Conservation (phyloP, 148 eudicot genomes). For the Talinum fruticosum region DNA sequence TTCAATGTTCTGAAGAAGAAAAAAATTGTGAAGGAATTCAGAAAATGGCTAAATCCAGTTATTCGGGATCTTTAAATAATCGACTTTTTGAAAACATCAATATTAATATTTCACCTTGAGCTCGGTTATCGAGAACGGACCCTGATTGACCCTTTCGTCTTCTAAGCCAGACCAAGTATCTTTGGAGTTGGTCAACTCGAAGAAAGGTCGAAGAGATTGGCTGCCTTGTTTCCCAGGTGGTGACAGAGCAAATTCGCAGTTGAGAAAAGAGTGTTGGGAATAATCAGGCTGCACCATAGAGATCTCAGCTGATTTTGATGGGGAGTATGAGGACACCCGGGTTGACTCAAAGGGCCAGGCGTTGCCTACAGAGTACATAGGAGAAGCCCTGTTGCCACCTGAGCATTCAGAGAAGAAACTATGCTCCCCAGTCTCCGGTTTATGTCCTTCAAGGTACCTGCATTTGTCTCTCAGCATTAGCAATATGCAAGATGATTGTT, state of each 20-base stretch:
- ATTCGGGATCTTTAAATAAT: neutral
- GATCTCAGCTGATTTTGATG: conserved; percentile 5
- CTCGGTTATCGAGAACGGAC: conserved; percentile 12
- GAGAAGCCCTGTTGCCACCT: conserved; percentile 7
- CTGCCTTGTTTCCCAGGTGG: conserved; percentile 11
- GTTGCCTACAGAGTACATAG: conserved; percentile 13
- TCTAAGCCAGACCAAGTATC: conserved; percentile 5
- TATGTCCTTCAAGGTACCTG: conserved; percentile 15
- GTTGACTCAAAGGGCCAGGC: conserved; percentile 13
- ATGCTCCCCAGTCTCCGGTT: conserved; percentile 10
- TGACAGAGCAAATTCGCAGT: conserved; percentile 1
- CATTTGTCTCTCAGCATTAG: conserved; percentile 1
- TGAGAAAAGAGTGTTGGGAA: conserved; percentile 6
- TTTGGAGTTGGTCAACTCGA: conserved; percentile 12
- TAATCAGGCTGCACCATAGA: conserved; percentile 9
- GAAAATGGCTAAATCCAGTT: neutral
- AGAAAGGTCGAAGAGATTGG: conserved; percentile 18
- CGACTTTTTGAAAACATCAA: neutral
- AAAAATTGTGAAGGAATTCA: neutral
- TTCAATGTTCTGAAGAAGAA: conserved; percentile 14
- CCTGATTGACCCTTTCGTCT: conserved; percentile 11
- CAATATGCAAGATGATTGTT: no score
- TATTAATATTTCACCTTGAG: conserved; percentile 2
- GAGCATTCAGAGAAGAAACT: conserved; percentile 7
- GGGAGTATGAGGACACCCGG: conserved; percentile 16